These are phyloP conservation scores for Anacardium occidentale DNA, from an alignment of 345 rosid genomes.

Conservation along the genomic window DNA sequence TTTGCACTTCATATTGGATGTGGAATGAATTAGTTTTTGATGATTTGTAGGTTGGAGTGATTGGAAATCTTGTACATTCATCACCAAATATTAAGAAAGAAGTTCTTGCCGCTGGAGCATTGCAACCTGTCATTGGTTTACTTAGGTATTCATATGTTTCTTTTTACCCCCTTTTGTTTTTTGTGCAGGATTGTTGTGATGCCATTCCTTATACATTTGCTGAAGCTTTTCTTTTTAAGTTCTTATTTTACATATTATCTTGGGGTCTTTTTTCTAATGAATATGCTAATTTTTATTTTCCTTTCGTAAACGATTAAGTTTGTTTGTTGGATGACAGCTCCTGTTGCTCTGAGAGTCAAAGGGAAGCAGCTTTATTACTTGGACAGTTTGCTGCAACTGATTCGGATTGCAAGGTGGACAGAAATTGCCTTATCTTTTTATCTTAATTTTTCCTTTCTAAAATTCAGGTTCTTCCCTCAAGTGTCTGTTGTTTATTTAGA, in stretches of 20 bases:
- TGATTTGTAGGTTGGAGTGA: constrained; percentile 71
- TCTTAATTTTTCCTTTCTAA: constrained; percentile 2
- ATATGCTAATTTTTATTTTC: not conserved
- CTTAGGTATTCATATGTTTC: constrained; percentile 52
- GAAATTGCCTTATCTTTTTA: constrained; percentile 11
- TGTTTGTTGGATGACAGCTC: constrained; percentile 53
- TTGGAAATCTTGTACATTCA: constrained; percentile 96
- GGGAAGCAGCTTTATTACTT: constrained; percentile 97
- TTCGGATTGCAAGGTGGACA: constrained; percentile 91
- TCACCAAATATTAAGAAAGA: constrained; percentile 92
- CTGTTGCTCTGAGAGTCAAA: constrained; percentile 95
- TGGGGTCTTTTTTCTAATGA: not conserved
- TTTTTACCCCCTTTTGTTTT: not conserved
- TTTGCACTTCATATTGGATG: constrained; percentile 16
- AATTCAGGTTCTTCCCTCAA: constrained; percentile 7
- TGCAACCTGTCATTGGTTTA: constrained; percentile 93
- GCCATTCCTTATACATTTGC: constrained; percentile 7
- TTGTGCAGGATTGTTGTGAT: not conserved
- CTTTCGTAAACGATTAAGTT: not conserved
- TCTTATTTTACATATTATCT: constrained; percentile 1
- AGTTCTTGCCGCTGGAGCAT: constrained; percentile 93
- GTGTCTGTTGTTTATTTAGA: not conserved
- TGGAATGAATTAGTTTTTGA: not conserved
- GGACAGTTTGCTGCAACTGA: constrained; percentile 99
- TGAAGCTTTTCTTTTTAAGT: not conserved